These are phyloP conservation scores for Globisporangium cystogenes DNA, from an alignment of 352 stramenopile genomes.

Conservation along the genomic window DNA sequence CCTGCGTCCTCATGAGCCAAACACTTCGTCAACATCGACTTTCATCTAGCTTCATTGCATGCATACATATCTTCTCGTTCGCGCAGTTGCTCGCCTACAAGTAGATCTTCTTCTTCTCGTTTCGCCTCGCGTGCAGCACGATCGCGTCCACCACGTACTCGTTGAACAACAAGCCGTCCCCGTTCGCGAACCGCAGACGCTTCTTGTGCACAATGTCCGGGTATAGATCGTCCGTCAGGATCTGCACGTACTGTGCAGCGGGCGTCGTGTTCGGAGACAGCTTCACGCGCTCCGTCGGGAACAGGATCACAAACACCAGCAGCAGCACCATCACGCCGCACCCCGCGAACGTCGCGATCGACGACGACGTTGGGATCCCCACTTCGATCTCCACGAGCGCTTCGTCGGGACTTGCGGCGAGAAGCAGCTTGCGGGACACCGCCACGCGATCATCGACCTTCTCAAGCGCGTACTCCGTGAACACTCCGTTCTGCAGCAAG, in stretches of 20 bases:
- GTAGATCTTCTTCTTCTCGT: slow-evolving; percentile 58
- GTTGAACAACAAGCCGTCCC: slow-evolving; percentile 56
- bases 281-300: slow-evolving; percentile 46
- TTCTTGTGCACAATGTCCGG: slow-evolving; percentile 71
- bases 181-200: slow-evolving; percentile 53
- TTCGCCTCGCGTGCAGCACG: slow-evolving; percentile 46
- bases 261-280: slow-evolving; percentile 53
- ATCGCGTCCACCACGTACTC: slow-evolving; percentile 64
- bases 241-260: slow-evolving; percentile 59
- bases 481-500: too few relatives aligned
- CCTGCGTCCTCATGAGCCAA: too few relatives aligned
- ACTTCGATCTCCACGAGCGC: background rate
- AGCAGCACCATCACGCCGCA: slow-evolving; percentile 49
- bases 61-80: too few relatives aligned
- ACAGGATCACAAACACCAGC: slow-evolving; percentile 39
- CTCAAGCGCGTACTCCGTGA: too few relatives aligned
- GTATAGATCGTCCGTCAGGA: slow-evolving; percentile 68
- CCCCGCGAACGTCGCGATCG: slow-evolving; percentile 36
- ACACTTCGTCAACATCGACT: too few relatives aligned
- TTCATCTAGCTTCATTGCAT: too few relatives aligned
- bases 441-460: background rate
- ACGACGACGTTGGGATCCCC: slow-evolving; percentile 14
- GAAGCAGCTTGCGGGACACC: background rate
- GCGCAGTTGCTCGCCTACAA: slow-evolving; percentile 25
- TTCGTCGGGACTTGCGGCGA: background rate